Evolutionary conservation across 176 grass and related monocot species (phyloP).

Genomic region (Zoysia pacifica): DNA sequence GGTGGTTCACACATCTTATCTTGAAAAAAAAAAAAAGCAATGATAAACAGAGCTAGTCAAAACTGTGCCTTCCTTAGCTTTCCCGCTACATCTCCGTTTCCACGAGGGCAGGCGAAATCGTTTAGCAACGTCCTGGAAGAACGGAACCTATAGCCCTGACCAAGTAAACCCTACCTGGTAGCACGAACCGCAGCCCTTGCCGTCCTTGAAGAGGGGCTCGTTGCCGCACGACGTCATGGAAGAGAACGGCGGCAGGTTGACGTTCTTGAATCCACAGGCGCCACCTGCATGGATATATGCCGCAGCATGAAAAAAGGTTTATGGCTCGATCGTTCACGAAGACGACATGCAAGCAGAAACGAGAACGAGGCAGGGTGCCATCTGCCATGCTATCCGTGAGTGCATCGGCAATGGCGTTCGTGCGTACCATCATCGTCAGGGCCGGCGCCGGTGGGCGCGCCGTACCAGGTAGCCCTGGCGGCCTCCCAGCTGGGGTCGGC

Average conservation of each 20-base stretch:
- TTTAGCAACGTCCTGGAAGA: not conserved
- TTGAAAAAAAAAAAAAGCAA: not conserved
- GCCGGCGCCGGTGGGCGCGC: slow-evolving; percentile 63
- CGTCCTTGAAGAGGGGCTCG: slow-evolving; percentile 53
- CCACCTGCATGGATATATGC: slow-evolving; percentile 40
- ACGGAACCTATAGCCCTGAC: not conserved
- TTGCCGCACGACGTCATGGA: slow-evolving; percentile 70
- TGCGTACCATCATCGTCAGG: slow-evolving; percentile 50
- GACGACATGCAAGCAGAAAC: not conserved
- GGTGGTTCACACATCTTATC: slow-evolving; percentile 41
- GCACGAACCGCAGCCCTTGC: slow-evolving; percentile 72
- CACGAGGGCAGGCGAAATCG: not conserved
- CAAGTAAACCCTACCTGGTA: slow-evolving; percentile 37
- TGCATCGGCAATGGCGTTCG: not conserved
- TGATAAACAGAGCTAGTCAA: not conserved
- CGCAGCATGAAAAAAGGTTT: not conserved
- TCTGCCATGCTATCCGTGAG: too few species aligned
- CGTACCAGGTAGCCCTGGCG: slow-evolving; percentile 73
- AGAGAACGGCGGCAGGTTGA: slow-evolving; percentile 49
- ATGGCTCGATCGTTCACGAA: not conserved
- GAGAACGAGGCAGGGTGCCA: too few species aligned
- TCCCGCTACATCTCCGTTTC: not conserved
- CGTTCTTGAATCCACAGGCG: slow-evolving; percentile 63
- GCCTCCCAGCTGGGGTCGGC: slow-evolving; percentile 51
- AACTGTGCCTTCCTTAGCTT: not conserved